Evolutionary conservation across 2,329 filamentous ascomycete genomes (phyloP), one percentile per base, ranked within the genome.

Genomic region (Penicillium paneum): DNA sequence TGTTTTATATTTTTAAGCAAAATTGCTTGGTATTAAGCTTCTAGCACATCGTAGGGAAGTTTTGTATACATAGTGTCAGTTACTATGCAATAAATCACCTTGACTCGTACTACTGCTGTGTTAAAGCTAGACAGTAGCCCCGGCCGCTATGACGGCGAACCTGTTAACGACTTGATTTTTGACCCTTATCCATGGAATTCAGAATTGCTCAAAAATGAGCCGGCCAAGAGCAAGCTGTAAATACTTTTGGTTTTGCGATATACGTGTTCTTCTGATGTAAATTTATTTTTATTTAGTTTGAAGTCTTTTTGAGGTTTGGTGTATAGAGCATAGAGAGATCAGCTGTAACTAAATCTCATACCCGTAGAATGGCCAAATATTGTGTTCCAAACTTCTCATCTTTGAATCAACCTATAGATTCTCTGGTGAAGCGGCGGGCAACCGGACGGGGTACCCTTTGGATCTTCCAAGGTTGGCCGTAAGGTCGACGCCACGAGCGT

Each of bases 131-230:
- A n/a, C n/a, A n/a, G n/a, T n/a, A n/a, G n/a, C n/a, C n/a, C n/a
- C n/a, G n/a, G n/a, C n/a, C n/a, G n/a, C n/a, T n/a, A n/a, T n/a
- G n/a, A n/a, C n/a, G n/a, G n/a, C n/a, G n/a, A n/a, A n/a, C 88
- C 88, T 1, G 74, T 91, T 41, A 91, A 91, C 66, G 80, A 83
- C 17, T 76, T 90, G 52, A 85, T 85, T 0, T 83, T 90, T 53
- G 87, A 91, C 63, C 87, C 87, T 1, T 88, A 90, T 69, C 87
- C 88, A 7, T 79, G 85, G 62, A 85, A 75, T 55, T 76, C 77
- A 56, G 78, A 81, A 3, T 64, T 89, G 64, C 81, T 89, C 65
- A 86, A 83, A 79, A 83, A 80, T 63, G 79, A 62, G 42, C 48
- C 64, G 8, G 52, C 60, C 1, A 70, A 66, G 63, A 73, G 69